Base-by-base conservation (phyloP, 164 flowering plant genomes). In the Magnolia sinica region DNA sequence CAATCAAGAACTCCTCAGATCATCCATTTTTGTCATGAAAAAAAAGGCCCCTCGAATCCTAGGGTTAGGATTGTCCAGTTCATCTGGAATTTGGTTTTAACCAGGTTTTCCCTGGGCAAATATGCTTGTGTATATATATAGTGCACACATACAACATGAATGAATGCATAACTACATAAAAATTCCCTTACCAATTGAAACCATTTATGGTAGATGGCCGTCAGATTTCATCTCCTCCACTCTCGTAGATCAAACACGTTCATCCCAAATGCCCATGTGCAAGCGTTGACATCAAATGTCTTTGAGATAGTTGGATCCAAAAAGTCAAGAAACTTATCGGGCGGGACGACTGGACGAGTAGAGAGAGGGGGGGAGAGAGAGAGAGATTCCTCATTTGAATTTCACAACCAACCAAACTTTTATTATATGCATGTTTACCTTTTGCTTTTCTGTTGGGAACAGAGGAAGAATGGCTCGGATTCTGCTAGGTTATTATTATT, bases 241-340 rank as follows among this genome's bases (percentile, higher is more conserved):
- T 87, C 88, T 71, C 24, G 78, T 65, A 96, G 87, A 84, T 96
- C 96, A 87, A 92, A 88, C 64, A 96, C 22, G 78, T 96, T 96
- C 96, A 96, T 83, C 73, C 99, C 99, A 87, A 94, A 96, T 63
- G 94, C 98, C 98, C 99, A 96, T 13, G 98, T 88, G 87, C 98
- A 92, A 51, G 91, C 84, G 14, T 89, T 85, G 63, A 65, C 79
- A 81, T 90, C 87, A 78, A 96, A 90, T 59, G 73, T 86, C 74
- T 84, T 82, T 16, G 86, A 85, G 24, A 93, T 70, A 37, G 71
- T 58, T 73, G 95, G 93, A 75, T 93, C 95, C 64, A 96, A 87
- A 76, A 94, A 92, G 82, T 96, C 87, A 58, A 94, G 72, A 37
- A 88, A 78, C 84, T 76, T 76, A 80, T 90, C 89, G 24, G 1